Evolutionary conservation across 495 filamentous ascomycete species (phyloP), one percentile per base, ranked within the genome.

Genomic region (Massariosphaeria phaeospora): DNA sequence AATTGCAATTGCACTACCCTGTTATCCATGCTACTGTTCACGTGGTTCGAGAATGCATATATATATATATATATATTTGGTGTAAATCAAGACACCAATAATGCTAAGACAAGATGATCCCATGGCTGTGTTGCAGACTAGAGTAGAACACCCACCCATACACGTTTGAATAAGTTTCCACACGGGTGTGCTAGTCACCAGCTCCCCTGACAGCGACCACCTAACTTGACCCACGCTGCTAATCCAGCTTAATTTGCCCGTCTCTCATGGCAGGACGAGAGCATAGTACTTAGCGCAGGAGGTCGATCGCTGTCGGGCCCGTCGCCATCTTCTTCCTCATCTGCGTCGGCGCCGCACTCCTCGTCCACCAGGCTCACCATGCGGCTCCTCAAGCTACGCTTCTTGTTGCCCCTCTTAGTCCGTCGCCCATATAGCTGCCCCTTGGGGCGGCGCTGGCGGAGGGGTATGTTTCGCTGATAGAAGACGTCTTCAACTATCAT

Each of bases 401-500:
- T 71, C 65, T 71, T 69, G 39, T 57, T 67, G 41, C 68, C 72
- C 62, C 66, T 63, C 67, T 72, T 74, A 62, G 66, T 71, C 69
- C 74, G 69, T 61, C 73, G 70, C 51, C 69, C 52, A 69, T 72
- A 38, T 61, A 68, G n/a, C 69, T 63, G 60, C 40, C 54, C 46
- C 27, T 29, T 26, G 5, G 44, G 47, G 41, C 47, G 41, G 44
- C 43, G 49, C 56, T 55, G 34, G 45, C 46, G 66, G 67, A 70
- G 75, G 62, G 72, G 57, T 64, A 71, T 62, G 55, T 78, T 70
- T 59, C 71, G 66, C 53, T 62, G 63, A 63, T 72, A 64, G 62
- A 81, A 62, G 74, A 73, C 78, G 75, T 75, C 72, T 84, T 91
- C 79, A 91, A 75, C 76, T 84, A 71, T 89, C 82, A 63, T 95